These are phyloP conservation scores for Rhipidocladum racemiflorum DNA, from an alignment of 176 grass and related monocot species.

Conservation along the genomic window DNA sequence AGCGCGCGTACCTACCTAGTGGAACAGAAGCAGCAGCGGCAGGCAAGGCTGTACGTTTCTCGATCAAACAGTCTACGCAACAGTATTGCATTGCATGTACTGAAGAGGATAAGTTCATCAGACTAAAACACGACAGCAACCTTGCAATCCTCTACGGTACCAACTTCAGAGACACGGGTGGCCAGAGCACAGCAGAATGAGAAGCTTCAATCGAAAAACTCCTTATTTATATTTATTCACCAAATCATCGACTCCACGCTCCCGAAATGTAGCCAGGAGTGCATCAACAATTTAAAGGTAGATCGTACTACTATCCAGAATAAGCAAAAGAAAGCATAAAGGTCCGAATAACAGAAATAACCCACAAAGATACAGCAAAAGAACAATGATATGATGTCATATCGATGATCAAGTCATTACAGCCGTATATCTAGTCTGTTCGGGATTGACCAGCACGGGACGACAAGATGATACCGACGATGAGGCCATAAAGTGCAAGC, in stretches of 20 bases:
- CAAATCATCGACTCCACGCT: background rate
- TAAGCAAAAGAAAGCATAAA: background rate
- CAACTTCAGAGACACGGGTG: background rate
- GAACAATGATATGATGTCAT: background rate
- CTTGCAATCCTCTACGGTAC: background rate
- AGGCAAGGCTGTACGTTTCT: background rate
- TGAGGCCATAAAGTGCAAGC: conserved; percentile 44
- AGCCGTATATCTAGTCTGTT: conserved; percentile 26
- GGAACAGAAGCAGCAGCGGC: background rate
- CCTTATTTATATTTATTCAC: conserved; percentile 23
- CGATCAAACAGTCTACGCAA: background rate
- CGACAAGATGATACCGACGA: conserved; percentile 44
- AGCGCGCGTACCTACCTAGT: no score
- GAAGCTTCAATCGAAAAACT: background rate
- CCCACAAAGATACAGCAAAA: conserved; percentile 6
- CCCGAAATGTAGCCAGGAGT: background rate
- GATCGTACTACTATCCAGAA: background rate
- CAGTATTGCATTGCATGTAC: background rate
- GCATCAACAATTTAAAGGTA: background rate
- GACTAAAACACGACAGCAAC: background rate
- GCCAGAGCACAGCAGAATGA: background rate
- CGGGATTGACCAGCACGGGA: conserved; percentile 45
- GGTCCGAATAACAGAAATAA: background rate
- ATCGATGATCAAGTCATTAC: background rate
- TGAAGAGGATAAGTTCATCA: background rate